These are phyloP conservation scores for Aspergillus glaucus DNA, from an alignment of 2,329 filamentous ascomycete genomes.

Conservation along the genomic window DNA sequence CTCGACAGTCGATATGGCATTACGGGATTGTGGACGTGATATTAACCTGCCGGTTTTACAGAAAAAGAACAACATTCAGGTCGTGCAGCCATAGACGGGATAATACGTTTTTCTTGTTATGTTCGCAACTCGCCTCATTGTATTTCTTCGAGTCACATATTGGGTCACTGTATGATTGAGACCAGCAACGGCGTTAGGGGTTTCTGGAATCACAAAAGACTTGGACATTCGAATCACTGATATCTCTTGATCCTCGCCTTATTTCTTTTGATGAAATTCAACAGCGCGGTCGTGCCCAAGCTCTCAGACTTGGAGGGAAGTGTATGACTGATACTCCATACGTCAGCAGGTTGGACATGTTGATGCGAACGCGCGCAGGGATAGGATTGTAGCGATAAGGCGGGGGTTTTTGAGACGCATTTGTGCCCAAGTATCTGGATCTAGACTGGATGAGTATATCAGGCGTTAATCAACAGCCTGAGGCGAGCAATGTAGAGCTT, in stretches of 20 bases:
- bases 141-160: background rate
- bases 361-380: conserved; percentile 3
- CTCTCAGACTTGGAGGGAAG: background rate
- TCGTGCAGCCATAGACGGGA: conserved; percentile 37
- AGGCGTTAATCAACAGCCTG: conserved; percentile 4
- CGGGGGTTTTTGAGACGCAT: conserved; percentile 5
- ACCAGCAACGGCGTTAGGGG: conserved; percentile 3
- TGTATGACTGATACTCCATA: background rate
- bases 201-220: background rate
- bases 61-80: conserved; percentile 47
- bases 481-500: conserved; percentile 4
- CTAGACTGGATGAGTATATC: conserved; percentile 1
- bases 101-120: background rate
- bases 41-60: conserved; percentile 16
- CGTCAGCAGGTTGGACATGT: background rate
- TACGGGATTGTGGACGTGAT: background rate
- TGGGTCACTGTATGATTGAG: background rate
- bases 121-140: background rate
- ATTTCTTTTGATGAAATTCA: background rate
- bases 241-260: background rate
- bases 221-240: background rate
- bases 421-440: conserved; percentile 10
- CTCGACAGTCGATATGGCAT: background rate
- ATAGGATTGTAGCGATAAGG: background rate
- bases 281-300: background rate